Percentiles rank a stretch among this genome's conserved stretches.
Conservation (phyloP, 225 moss, liverwort and hornwort genomes). For the Pseudisothecium myosuroides region DNA sequence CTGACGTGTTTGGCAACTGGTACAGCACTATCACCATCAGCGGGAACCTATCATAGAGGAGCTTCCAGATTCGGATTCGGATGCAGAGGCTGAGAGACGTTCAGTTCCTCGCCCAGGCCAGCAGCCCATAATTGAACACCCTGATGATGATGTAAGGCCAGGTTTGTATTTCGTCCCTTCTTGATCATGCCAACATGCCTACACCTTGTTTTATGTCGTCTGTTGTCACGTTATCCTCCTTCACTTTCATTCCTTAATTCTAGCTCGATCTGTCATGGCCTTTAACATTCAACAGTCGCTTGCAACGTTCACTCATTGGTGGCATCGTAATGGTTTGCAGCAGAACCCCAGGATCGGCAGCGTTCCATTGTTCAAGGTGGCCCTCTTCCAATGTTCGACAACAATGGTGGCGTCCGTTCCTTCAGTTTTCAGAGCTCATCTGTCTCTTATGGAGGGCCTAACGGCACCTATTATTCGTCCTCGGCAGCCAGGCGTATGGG, state of each 20-base stretch:
- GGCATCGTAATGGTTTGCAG: background rate
- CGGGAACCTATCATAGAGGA: slow-evolving; percentile 45
- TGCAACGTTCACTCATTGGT: background rate
- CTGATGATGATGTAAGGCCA: slow-evolving; percentile 54
- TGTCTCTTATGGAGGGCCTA: slow-evolving; percentile 48
- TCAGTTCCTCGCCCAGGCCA: slow-evolving; percentile 22
- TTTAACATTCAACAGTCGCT: background rate
- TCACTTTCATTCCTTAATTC: background rate
- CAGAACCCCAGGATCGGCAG: slow-evolving; percentile 20
- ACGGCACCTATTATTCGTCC: slow-evolving; percentile 37
- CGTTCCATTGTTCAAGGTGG: slow-evolving; percentile 20
- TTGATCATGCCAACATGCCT: background rate
- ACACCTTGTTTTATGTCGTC: background rate
- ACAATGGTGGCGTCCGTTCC: slow-evolving; percentile 10
- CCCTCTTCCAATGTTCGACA: slow-evolving; percentile 10
- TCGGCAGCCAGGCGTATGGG: slow-evolving; percentile 46
- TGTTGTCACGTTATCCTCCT: background rate
- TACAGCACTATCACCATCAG: slow-evolving; percentile 31
- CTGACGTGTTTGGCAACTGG: background rate
- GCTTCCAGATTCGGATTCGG: slow-evolving; percentile 32
- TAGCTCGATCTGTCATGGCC: background rate
- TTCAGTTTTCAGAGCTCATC: slow-evolving; percentile 54
- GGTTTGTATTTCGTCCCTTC: slow-evolving; percentile 24
- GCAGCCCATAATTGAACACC: slow-evolving; percentile 52
- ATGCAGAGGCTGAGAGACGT: slow-evolving; percentile 15